Evolutionary conservation across 371 early-diverging fungal genomes (phyloP), one percentile per base, ranked within the genome.

Genomic region (Apophysomyces ossiformis): DNA sequence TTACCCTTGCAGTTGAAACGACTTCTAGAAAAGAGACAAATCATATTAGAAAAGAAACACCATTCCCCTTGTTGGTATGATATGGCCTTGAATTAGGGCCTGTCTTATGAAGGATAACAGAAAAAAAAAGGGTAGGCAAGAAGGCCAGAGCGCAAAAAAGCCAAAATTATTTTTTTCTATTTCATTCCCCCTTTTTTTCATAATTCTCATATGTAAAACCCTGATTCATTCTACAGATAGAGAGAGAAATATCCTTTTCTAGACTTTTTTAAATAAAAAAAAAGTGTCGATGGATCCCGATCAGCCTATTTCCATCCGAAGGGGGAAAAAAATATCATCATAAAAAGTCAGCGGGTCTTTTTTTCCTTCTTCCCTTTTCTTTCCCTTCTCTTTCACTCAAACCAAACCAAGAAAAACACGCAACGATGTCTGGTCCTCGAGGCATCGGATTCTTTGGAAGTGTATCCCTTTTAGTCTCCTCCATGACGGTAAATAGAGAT

Each of bases 381-480:
- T 62, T 62, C 46, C 12, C 35, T 46, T 62, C 47, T 36, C 59
- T 63, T 11, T 37, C 47, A 38, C 16, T 39, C 21, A n/a, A 2
- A 26, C 32, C 32, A 26, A 26, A 26, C 32, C 32, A 26, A 26
- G 2, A 26, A 26, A 26, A 26, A 1, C 32, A 26, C 2, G 3
- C 32, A 26, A 26, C 32, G 32, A 50, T 50, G 54, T 50, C 54
- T 21, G 21, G 18, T 50, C n/a, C 54, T 50, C 54, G 54, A 16
- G 54, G 54, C 21, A 79, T 79, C 45, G 75, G 77, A 18, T 69
- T 69, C 16, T 71, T 77, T 59, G 80, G 80, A 39, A 75, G 75
- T 56, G 66, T 69, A 7, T 73, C 80, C 16, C 59, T 79, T 5
- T 66, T 79, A 13, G 80, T 79, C 8, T 79, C 80, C 1, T 79